These are phyloP conservation scores for Cucumis variabilis DNA, from an alignment of 331 rosid species.

Conservation along the genomic window DNA sequence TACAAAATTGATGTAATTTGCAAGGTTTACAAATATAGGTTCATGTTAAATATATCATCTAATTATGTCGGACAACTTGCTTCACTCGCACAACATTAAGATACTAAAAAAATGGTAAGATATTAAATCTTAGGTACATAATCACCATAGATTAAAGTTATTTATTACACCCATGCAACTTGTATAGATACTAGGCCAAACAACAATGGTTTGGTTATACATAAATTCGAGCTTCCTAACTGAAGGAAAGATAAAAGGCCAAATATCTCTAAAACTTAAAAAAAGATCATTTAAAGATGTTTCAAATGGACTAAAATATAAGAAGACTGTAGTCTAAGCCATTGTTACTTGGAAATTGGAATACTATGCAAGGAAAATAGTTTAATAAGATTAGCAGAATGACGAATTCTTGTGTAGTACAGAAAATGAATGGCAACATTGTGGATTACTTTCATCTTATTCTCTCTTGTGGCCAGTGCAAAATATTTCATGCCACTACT, in stretches of 20 bases:
- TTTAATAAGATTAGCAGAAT: conserved; percentile 1
- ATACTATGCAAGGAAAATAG: not conserved
- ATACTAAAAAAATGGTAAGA: not conserved
- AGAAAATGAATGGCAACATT: conserved; percentile 6
- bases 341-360: not conserved
- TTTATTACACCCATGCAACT: not conserved
- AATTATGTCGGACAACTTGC: too few relatives aligned
- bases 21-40: too few relatives aligned
- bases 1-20: too few relatives aligned
- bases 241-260: not conserved
- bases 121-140: not conserved
- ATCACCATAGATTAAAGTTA: not conserved
- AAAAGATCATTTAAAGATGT: not conserved
- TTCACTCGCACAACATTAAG: too few relatives aligned
- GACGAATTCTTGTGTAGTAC: not conserved
- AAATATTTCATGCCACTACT: not conserved
- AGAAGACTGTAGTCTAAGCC: not conserved
- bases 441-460: too few relatives aligned
- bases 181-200: too few relatives aligned
- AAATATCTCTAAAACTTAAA: not conserved
- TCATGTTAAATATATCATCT: not conserved
- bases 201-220: not conserved
- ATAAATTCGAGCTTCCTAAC: not conserved
- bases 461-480: not conserved
- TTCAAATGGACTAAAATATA: not conserved